Conservation (phyloP, 352 stramenopile genomes). For the Pythium utonaiense region DNA sequence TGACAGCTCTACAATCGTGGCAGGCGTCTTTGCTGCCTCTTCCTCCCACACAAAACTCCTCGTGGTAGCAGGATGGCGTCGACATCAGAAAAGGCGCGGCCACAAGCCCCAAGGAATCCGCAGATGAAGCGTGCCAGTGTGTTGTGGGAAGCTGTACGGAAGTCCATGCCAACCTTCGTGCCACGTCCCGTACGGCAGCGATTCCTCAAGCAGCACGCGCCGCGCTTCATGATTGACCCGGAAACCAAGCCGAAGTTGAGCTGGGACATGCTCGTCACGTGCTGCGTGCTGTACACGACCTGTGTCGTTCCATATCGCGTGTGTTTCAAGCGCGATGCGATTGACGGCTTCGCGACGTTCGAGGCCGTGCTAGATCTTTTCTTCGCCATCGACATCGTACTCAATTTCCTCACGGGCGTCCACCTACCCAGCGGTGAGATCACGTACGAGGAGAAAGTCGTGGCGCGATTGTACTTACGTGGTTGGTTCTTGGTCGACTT, state of each 20-base stretch:
- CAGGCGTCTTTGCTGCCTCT: background rate
- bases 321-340: constrained; percentile 66
- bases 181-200: constrained; percentile 29
- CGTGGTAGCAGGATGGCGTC: too few species aligned
- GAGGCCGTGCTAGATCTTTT: constrained; percentile 65
- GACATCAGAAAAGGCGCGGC: background rate
- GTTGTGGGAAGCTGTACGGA: constrained; percentile 51
- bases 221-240: constrained; percentile 60
- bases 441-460: constrained; percentile 43
- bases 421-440: constrained; percentile 60
- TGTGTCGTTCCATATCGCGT: constrained; percentile 73
- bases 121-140: constrained; percentile 36
- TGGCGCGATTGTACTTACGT: constrained; percentile 58
- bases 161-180: constrained; percentile 51
- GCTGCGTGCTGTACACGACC: constrained; percentile 75
- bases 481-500: constrained; percentile 83
- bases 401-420: constrained; percentile 80
- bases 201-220: constrained; percentile 26
- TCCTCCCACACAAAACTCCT: too few species aligned
- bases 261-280: constrained; percentile 65
- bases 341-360: constrained; percentile 37
- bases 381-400: constrained; percentile 71
- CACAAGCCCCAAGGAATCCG: background rate
- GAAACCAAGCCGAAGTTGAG: constrained; percentile 48
- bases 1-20: background rate